Percentiles rank a stretch among this genome's conserved stretches.
Conservation (phyloP, 768 basidiomycete species). For the Gelatoporia subvermispora region DNA sequence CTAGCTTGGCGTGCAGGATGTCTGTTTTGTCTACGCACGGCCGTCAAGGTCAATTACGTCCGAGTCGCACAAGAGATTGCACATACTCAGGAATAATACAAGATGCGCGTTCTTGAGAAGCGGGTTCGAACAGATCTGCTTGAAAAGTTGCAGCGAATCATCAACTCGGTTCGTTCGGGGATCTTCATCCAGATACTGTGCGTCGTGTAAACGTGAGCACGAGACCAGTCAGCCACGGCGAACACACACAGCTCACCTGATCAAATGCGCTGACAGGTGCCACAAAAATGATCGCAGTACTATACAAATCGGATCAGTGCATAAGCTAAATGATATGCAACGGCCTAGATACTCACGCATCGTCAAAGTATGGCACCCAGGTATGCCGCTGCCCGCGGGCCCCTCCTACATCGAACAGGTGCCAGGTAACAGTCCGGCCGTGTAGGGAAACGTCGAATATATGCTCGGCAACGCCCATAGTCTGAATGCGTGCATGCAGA, state of each 20-base stretch:
- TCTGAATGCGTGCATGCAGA: conserved; percentile 84
- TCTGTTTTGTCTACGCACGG: conserved; percentile 64
- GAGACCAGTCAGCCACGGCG: no score
- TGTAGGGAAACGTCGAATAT: conserved; percentile 78
- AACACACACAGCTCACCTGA: conserved; percentile 44
- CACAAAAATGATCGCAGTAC: conserved; percentile 77
- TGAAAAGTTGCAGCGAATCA: conserved; percentile 85
- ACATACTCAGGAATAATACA: conserved; percentile 61
- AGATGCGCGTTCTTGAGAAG: conserved; percentile 58
- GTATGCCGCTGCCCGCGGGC: conserved; percentile 73
- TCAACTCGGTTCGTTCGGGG: conserved; percentile 81
- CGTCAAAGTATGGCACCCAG: conserved; percentile 87
- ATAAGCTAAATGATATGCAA: conserved; percentile 68
- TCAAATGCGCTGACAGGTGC: conserved; percentile 85
- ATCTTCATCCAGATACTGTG: conserved; percentile 82
- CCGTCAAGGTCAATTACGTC: background rate
- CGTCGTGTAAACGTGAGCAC: background rate
- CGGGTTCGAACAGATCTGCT: conserved; percentile 77
- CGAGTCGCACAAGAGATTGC: conserved; percentile 40
- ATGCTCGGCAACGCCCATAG: conserved; percentile 85
- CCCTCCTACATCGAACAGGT: conserved; percentile 80
- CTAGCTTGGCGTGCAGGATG: conserved; percentile 67
- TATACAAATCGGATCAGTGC: background rate
- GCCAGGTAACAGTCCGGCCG: conserved; percentile 74
- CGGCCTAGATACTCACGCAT: conserved; percentile 31